Percentiles rank a stretch among this genome's conserved stretches.
Evolutionary conservation across 140 eudicot genomes (phyloP).

Genomic region (Bidens hawaiensis): DNA sequence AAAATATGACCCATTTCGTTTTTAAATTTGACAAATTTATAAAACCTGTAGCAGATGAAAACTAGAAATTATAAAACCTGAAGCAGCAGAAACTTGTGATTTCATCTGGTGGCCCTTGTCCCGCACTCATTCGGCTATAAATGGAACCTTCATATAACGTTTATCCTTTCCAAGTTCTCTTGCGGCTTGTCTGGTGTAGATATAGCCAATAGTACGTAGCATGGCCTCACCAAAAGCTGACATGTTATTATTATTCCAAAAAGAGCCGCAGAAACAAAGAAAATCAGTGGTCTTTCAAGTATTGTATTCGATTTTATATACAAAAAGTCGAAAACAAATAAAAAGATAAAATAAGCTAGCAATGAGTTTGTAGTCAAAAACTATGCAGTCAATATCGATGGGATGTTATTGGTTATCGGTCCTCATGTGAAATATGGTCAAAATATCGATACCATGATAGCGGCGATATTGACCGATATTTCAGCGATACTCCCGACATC

Average conservation of each 20-base stretch:
- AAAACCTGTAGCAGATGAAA: too few species aligned
- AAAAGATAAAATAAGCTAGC: too few species aligned
- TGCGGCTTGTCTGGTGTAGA: conserved; percentile 87
- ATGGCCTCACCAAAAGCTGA: conserved; percentile 93
- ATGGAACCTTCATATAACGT: conserved; percentile 79
- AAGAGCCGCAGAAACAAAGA: not conserved
- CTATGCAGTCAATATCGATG: too few species aligned
- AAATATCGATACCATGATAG: too few species aligned
- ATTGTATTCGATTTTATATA: not conserved
- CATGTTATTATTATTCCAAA: not conserved
- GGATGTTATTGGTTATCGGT: too few species aligned
- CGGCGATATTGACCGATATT: too few species aligned
- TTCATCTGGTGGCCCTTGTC: conserved; percentile 78
- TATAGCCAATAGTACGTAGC: conserved; percentile 92
- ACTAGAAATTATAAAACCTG: conserved; percentile 46
- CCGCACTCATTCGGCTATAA: conserved; percentile 88
- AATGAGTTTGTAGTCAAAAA: too few species aligned
- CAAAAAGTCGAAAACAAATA: too few species aligned
- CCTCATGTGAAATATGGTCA: too few species aligned
- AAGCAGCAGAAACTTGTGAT: conserved; percentile 80
- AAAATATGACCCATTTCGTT: too few species aligned
- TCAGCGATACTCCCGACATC: too few species aligned
- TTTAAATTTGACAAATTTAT: too few species aligned
- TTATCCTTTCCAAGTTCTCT: conserved; percentile 84
- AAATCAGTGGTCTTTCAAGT: not conserved